Base-by-base conservation (phyloP, 2,329 filamentous ascomycete species). In the Beauveria medogensis region DNA sequence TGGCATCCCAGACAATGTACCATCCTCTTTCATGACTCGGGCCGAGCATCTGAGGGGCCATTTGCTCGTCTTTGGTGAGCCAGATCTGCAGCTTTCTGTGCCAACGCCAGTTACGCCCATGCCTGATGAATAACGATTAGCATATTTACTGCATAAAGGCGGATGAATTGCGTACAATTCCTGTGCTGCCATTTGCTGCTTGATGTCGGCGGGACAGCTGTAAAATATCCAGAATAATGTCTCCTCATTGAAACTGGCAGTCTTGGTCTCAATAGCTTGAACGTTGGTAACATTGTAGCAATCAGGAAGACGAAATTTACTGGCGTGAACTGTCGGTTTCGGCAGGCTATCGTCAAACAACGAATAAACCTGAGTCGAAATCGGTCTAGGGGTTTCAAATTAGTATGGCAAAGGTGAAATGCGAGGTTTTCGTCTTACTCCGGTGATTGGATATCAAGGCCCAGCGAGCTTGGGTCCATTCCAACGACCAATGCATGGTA, bases 191-290 rank as follows among this genome's bases (percentile, higher is more conserved):
- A 86, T 74, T 53, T 85, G 80, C 69, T 88, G 85, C 70, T 86
- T 84, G 41, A 81, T 69, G 67, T 88, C 85, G 50, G 80, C 77
- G 8, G 85, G 83, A 63, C 82, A 86, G 71, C 82, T 86, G 71
- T 88, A 88, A 68, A 88, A 88, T 65, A 88, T 88, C 80, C 83
- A 87, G 71, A 88, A 84, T 53, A 88, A 73, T 0, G 85, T 87
- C 71, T 88, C 85, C 64, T 88, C 85, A 65, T 87, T 87, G 72
- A 88, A 87, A 64, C 81, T 86, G 46, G 77, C 77, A 54, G 88
- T 85, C 71, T 88, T 88, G 66, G 79, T 83, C 63, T 87, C 83
- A 57, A 88, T 80, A 3, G 83, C 79, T 65, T 86, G 83, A 28
- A 87, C 83, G 63, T 88, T 88, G 63, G 80, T 84, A 40, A 88